phyloP scores from a whole-genome alignment of 2,329 filamentous ascomycete genomes.

The Fusarium albosuccineum region DNA sequence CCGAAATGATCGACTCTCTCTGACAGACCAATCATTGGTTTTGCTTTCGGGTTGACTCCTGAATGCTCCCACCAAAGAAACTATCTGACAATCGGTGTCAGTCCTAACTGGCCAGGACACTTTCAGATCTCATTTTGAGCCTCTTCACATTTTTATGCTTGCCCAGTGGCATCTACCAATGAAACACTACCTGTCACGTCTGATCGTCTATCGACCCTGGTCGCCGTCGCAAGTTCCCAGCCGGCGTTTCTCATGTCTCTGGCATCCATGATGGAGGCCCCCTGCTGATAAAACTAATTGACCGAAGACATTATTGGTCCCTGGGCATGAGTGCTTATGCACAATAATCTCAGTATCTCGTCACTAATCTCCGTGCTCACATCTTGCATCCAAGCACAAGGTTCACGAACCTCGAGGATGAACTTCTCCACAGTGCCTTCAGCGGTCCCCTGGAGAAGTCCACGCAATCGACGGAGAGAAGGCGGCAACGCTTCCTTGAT shows the following conservation, averaged over 20 bases:
- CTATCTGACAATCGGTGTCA: not conserved
- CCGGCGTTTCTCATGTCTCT: conserved; percentile 4
- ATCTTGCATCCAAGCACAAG: conserved; percentile 12
- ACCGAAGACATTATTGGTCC: conserved; percentile 1
- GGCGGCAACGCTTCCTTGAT: not conserved
- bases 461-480: conserved; percentile 14
- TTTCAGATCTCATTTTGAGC: conserved; percentile 20
- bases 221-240: conserved; percentile 1
- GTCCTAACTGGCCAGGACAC: conserved; percentile 13
- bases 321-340: conserved; percentile 14
- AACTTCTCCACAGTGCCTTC: conserved; percentile 13
- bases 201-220: conserved; percentile 1
- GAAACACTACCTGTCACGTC: conserved; percentile 19
- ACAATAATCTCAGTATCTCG: conserved; percentile 19
- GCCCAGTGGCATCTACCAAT: conserved; percentile 21
- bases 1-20: conserved; percentile 5
- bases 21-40: conserved; percentile 24
- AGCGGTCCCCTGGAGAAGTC: conserved; percentile 11
- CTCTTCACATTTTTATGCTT: conserved; percentile 13
- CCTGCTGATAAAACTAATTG: conserved; percentile 10
- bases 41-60: not conserved
- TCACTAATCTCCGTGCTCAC: conserved; percentile 39
- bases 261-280: conserved; percentile 6
- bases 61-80: conserved; percentile 10
- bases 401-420: conserved; percentile 14